Percentiles rank a stretch among this genome's conserved stretches.
Conservation (phyloP, 2,329 filamentous ascomycete genomes). For the Coleophoma cylindrospora region DNA sequence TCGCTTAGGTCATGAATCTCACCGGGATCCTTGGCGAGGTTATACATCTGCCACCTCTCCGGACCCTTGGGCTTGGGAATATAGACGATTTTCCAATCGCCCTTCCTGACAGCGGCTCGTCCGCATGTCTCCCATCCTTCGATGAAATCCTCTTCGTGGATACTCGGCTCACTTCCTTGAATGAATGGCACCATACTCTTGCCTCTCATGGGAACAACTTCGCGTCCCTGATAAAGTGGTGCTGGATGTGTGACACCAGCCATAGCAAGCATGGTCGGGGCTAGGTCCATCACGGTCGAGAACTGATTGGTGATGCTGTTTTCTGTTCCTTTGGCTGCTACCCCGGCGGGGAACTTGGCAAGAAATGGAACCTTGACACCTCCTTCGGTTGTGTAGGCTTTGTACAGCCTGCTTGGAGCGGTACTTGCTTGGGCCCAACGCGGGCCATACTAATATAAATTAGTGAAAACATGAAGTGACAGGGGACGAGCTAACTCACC, state of each 20-base stretch:
- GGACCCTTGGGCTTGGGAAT: constrained; percentile 50
- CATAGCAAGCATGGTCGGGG: constrained; percentile 30
- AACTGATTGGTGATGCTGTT: constrained; percentile 30
- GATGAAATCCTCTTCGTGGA: constrained; percentile 47
- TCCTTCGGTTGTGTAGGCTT: constrained; percentile 35
- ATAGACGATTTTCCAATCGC: constrained; percentile 53
- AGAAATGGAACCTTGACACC: constrained; percentile 30
- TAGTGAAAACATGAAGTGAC: no score
- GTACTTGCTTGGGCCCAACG: constrained; percentile 47
- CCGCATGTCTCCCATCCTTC: constrained; percentile 53
- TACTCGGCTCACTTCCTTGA: constrained; percentile 25
- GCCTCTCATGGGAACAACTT: constrained; percentile 26
- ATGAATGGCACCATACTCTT: constrained; percentile 38
- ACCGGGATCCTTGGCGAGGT: constrained; percentile 44
- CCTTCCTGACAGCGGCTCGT: constrained; percentile 43
- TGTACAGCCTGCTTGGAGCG: constrained; percentile 36
- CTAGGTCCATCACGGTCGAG: constrained; percentile 32
- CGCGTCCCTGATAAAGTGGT: constrained; percentile 19
- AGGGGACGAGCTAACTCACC: no score
- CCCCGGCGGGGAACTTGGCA: constrained; percentile 24
- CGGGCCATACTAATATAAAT: constrained; percentile 40
- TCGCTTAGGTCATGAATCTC: constrained; percentile 41
- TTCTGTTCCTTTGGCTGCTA: constrained; percentile 7
- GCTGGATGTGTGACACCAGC: constrained; percentile 27
- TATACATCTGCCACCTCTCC: constrained; percentile 53